These are phyloP conservation scores for Fusarium haematococcum DNA, from an alignment of 2,329 filamentous ascomycete genomes.

Conservation along the genomic window DNA sequence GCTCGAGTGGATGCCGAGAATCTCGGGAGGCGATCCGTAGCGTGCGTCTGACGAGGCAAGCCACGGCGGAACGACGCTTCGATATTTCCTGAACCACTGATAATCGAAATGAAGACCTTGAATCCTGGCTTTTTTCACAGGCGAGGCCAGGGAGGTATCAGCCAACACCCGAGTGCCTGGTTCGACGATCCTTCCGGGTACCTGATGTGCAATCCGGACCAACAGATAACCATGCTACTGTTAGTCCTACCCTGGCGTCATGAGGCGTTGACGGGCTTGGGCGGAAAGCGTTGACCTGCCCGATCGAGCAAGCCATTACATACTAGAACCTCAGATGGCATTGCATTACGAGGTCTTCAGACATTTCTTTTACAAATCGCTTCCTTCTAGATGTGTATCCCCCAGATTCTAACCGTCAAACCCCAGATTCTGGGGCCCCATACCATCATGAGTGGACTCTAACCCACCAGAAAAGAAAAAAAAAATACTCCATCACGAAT, in stretches of 20 bases:
- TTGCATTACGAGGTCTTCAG: neutral
- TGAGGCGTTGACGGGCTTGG: neutral
- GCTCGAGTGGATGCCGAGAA: neutral
- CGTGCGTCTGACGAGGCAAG: neutral
- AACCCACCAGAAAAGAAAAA: neutral
- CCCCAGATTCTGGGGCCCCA: neutral
- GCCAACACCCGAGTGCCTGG: neutral
- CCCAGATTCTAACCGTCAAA: neutral
- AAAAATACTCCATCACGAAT: neutral
- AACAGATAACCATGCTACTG: neutral
- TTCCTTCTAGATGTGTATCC: neutral
- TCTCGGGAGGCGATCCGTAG: slow-evolving; percentile 1
- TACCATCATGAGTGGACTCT: neutral
- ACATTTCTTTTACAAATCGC: neutral
- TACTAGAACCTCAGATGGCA: neutral
- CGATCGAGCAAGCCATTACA: neutral
- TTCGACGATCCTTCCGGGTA: neutral
- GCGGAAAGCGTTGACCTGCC: neutral
- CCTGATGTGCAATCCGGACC: neutral
- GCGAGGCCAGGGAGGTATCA: neutral
- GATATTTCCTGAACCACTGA: neutral
- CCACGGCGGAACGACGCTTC: neutral
- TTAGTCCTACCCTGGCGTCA: neutral
- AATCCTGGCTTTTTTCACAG: neutral
- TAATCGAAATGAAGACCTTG: neutral